Evolutionary conservation across 805 yeast genomes (phyloP), one percentile per base, ranked within the genome.

Genomic region (Ogataea wickerhamii): DNA sequence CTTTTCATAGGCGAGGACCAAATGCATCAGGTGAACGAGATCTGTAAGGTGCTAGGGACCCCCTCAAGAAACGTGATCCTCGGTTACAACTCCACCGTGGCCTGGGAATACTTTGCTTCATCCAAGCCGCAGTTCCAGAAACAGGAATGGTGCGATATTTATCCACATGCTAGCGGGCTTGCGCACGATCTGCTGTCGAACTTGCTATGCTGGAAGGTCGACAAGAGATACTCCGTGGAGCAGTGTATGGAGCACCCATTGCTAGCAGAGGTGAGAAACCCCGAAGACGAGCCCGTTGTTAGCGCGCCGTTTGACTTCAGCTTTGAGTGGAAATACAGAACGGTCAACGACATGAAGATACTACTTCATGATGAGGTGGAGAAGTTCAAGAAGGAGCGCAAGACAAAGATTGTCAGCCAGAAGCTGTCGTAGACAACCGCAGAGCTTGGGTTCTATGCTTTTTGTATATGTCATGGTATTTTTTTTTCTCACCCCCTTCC

Each of bases 1-100:
- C 57, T 87, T 12, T 88, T 89, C 56, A 75, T 78, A 34, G 97
- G 96, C 0, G 74, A 74, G 41, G 80, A 79, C 57, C 80, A 81
- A 40, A 50, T 75, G 43, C 82, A 82, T 45, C 98, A 89, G 59
- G 59, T 87, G 6, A 70, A 67, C 29, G 82, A 78, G 53, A 85
- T 89, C 14, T 63, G 79, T 37, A 76, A 77, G 52, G 70, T 83
- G 1, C 60, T 87, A 34, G 97, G 96, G 0, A 63, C 79, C 0
- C 96, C 96, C 0, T 59, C 79, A 0, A 64, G 60, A 21, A 70
- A 65, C 3, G 56, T 74, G 2, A 58, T 78, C 6, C 28, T 46
- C 5, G 32, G 56, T n/a, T 76, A 65, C 57, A 73, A 73, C 2
- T 66, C 79, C 0, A 54, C 66, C 3, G 60, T 62, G 28, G 72